These are phyloP conservation scores for Aspergillus sp. DNA, from an alignment of 2,329 filamentous ascomycete genomes.

Conservation along the genomic window DNA sequence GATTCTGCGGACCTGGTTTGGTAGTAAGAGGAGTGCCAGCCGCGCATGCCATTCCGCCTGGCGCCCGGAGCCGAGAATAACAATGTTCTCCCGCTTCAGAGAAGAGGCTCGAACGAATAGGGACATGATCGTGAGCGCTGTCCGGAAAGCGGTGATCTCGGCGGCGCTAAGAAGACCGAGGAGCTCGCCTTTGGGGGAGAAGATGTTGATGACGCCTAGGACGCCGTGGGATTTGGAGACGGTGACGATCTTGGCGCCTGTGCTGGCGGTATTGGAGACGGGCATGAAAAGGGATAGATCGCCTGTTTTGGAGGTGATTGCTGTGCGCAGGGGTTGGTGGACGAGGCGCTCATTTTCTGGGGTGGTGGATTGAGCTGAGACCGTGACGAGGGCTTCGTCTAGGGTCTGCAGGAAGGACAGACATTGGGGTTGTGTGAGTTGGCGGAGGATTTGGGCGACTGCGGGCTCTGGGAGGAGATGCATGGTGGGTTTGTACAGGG, in stretches of 20 bases:
- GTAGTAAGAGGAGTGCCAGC: constrained; percentile 50
- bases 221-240: constrained; percentile 45
- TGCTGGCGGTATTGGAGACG: constrained; percentile 61
- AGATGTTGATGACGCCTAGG: constrained; percentile 69
- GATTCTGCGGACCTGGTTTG: constrained; percentile 56
- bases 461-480: constrained; percentile 35
- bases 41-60: constrained; percentile 54
- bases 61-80: constrained; percentile 52
- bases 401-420: constrained; percentile 38
- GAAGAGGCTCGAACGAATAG: constrained; percentile 54
- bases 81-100: constrained; percentile 32
- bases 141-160: constrained; percentile 77
- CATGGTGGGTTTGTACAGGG: constrained; percentile 21
- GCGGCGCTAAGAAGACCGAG: constrained; percentile 70
- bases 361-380: constrained; percentile 29
- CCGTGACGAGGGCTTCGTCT: constrained; percentile 33
- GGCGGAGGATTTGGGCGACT: constrained; percentile 34
- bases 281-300: constrained; percentile 73
- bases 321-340: constrained; percentile 46
- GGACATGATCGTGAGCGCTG: constrained; percentile 69
- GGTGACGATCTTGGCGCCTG: constrained; percentile 73
- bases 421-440: constrained; percentile 33
- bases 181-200: constrained; percentile 61
- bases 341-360: constrained; percentile 30
- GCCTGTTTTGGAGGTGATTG: constrained; percentile 39